Evolutionary conservation across 1,139 yeast genomes (phyloP).

Genomic region (Kazachstania sp.): DNA sequence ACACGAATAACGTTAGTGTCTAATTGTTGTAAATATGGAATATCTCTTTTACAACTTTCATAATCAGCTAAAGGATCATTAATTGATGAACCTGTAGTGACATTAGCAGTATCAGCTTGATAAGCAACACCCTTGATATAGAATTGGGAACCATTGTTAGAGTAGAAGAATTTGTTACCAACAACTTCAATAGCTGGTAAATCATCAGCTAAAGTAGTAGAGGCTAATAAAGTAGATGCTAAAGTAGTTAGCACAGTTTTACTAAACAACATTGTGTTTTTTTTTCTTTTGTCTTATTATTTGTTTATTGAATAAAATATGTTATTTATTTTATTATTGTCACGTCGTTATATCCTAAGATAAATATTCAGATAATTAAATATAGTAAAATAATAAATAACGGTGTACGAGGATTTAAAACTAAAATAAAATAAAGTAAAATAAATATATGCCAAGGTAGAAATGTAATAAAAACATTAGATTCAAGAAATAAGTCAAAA

Average conservation of each 20-base stretch:
- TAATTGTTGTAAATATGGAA: slow-evolving; percentile 52
- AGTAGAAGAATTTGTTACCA: slow-evolving; percentile 68
- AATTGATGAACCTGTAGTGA: slow-evolving; percentile 41
- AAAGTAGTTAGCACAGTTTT: slow-evolving; percentile 1
- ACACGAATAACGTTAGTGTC: slow-evolving; percentile 65
- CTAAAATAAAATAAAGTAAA: no score
- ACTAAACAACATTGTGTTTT: background rate
- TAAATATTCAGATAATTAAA: no score
- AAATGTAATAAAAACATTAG: no score
- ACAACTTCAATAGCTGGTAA: slow-evolving; percentile 43
- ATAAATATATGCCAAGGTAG: no score
- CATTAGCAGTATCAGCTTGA: slow-evolving; percentile 59
- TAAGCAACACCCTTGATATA: slow-evolving; percentile 71
- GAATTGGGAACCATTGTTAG: slow-evolving; percentile 70
- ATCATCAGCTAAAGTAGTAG: slow-evolving; percentile 8
- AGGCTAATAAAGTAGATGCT: slow-evolving; percentile 1
- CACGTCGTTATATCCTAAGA: background rate
- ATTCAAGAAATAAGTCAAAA: no score
- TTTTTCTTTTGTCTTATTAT: no score
- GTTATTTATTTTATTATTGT: background rate
- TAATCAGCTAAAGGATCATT: slow-evolving; percentile 69
- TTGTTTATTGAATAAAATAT: no score
- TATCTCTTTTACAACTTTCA: slow-evolving; percentile 65
- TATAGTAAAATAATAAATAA: no score
- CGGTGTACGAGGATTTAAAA: no score